Conservation (phyloP, 2,329 filamentous ascomycete genomes). For the Neodidymelliopsis sp. region DNA sequence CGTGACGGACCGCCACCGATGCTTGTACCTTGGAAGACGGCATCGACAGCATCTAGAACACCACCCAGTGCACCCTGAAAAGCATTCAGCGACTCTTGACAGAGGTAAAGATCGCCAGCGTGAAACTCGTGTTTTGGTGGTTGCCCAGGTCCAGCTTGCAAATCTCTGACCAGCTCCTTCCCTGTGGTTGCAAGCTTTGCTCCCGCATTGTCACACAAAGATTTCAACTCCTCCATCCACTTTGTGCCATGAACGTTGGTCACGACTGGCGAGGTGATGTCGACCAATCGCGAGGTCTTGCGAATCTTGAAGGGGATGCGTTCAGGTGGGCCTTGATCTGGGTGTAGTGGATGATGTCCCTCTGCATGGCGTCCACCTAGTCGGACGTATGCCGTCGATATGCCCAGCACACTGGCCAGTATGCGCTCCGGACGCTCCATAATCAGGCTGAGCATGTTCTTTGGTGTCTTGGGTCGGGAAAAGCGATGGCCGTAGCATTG, state of each 20-base stretch:
- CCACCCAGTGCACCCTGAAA: slow-evolving; percentile 92
- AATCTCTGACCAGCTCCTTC: slow-evolving; percentile 74
- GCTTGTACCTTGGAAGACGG: slow-evolving; percentile 69
- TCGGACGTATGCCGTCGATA: slow-evolving; percentile 89
- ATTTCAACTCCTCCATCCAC: slow-evolving; percentile 92
- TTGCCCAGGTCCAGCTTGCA: slow-evolving; percentile 33
- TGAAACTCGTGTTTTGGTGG: slow-evolving; percentile 75
- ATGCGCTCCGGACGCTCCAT: slow-evolving; percentile 94
- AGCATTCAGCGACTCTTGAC: slow-evolving; percentile 82
- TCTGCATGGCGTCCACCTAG: slow-evolving; percentile 81
- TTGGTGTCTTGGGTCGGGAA: slow-evolving; percentile 80
- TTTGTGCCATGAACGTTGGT: slow-evolving; percentile 89
- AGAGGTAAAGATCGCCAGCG: slow-evolving; percentile 90
- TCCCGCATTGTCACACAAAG: slow-evolving; percentile 84
- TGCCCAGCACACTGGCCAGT: slow-evolving; percentile 80
- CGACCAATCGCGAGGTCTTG: slow-evolving; percentile 76
- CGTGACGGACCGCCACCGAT: slow-evolving; percentile 66
- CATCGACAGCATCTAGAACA: slow-evolving; percentile 90
- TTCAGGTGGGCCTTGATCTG: slow-evolving; percentile 65
- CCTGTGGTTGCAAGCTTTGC: slow-evolving; percentile 77
- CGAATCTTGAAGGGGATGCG: slow-evolving; percentile 82
- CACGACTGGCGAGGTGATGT: slow-evolving; percentile 77
- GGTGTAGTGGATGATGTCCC: slow-evolving; percentile 72
- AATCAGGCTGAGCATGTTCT: slow-evolving; percentile 75
- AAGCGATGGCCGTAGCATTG: slow-evolving; percentile 94